Conservation (phyloP, 1,139 yeast species). For the Debaryomyces sp. region DNA sequence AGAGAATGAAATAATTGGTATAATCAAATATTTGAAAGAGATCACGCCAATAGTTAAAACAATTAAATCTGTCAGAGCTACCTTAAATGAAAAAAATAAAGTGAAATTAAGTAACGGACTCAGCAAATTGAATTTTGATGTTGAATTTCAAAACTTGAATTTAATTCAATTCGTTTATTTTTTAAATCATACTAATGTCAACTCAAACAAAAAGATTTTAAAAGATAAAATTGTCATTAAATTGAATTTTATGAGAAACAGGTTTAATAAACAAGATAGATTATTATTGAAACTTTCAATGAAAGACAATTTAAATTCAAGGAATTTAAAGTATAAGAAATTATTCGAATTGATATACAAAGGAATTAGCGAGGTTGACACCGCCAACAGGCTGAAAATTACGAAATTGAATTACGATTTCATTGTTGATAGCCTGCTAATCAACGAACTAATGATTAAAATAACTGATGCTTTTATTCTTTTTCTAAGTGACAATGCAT, state of each 20-base stretch:
- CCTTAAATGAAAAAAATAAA: conserved; percentile 13
- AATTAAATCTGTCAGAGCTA: conserved; percentile 20
- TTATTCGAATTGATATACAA: conserved; percentile 45
- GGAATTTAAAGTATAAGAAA: conserved; percentile 41
- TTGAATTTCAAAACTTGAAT: conserved; percentile 35
- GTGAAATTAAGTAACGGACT: conserved; percentile 35
- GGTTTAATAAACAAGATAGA: conserved; percentile 28
- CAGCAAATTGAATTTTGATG: conserved; percentile 34
- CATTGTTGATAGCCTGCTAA: conserved; percentile 26
- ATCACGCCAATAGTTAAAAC: conserved; percentile 34
- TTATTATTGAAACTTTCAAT: conserved; percentile 34
- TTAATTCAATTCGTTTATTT: conserved; percentile 36
- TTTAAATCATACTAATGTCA: conserved; percentile 30
- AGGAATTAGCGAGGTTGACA: conserved; percentile 32
- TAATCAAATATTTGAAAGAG: conserved; percentile 35
- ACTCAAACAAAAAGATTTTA: conserved; percentile 34
- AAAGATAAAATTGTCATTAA: conserved; percentile 39
- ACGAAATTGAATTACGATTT: conserved; percentile 47
- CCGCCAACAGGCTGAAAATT: conserved; percentile 13
- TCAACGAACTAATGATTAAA: conserved; percentile 25
- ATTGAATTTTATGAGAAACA: conserved; percentile 35
- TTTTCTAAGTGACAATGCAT: conserved; percentile 6
- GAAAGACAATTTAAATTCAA: conserved; percentile 41
- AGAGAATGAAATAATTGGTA: conserved; percentile 28
- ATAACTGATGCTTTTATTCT: conserved; percentile 26